Evolutionary conservation across 169 alveolate species (phyloP).

Genomic region (Cryptosporidium felis): DNA sequence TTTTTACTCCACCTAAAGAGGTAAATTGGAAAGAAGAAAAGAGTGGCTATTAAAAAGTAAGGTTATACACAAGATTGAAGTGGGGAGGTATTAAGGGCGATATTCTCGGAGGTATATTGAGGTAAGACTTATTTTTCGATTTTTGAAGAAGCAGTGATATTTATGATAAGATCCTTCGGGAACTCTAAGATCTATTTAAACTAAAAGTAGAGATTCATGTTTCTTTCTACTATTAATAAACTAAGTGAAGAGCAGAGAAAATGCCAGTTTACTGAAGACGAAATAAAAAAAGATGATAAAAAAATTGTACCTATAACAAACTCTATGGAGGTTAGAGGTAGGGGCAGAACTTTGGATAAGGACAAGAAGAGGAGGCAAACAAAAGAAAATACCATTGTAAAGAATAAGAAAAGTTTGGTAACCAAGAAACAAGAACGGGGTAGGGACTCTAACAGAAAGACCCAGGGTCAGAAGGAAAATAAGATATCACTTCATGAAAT

Average conservation of each 20-base stretch:
- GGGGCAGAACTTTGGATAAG: background rate
- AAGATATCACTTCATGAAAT: slow-evolving; percentile 2
- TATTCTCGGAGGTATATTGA: too few species aligned
- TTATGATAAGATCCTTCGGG: too few species aligned
- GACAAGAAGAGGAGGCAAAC: background rate
- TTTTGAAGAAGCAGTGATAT: background rate
- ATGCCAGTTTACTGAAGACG: background rate
- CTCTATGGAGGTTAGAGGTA: background rate
- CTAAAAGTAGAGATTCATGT: too few species aligned
- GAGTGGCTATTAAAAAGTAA: too few species aligned
- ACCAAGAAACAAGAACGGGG: background rate
- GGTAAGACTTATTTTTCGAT: too few species aligned
- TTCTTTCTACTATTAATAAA: slow-evolving; percentile 50
- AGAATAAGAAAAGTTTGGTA: background rate
- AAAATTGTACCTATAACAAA: background rate
- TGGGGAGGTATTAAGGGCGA: too few species aligned
- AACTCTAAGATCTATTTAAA: too few species aligned
- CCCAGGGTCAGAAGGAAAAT: background rate
- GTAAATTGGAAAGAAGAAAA: too few species aligned
- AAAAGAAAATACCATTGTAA: background rate
- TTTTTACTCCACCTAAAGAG: too few species aligned
- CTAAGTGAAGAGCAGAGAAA: slow-evolving; percentile 37
- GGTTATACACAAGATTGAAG: too few species aligned
- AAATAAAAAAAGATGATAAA: background rate
- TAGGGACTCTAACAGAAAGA: background rate